Base-by-base conservation (phyloP, 1,284 basidiomycete genomes). In the Schizopora paradoxa region DNA sequence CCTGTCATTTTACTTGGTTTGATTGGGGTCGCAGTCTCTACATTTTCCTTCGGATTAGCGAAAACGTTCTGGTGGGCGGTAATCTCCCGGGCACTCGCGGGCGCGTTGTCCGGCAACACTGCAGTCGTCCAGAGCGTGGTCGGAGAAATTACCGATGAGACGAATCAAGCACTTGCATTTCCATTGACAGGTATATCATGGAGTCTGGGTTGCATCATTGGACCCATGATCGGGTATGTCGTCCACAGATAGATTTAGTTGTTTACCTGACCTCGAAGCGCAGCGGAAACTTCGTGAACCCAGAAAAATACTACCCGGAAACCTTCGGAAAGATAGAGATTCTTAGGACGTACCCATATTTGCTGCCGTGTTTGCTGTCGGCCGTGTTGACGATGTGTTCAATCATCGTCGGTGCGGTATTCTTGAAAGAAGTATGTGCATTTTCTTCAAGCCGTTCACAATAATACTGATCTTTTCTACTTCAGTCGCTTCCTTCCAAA, bases 1-100 rank as follows among this genome's bases (percentile, higher is more conserved):
- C 61, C 62, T 10, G 59, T 64, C 23, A 46, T 64, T 28, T 38
- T 62, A 7, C 49, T 55, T 25, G 62, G 62, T n/a, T 40, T 62
- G 2, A 43, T 55, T 13, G 62, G 62, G 11, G 48, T 60, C 13
- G 54, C 60, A 14, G 33, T 62, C 23, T 56, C 59, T 18, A 58
- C 57, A 21, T 35, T 55, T 13, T 49, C 48, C 13, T 60, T 64
- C 49, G 62, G 62, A 5, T 50, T 63, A 37, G 53, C 62, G 16
- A 52, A 52, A 18, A 52, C 56, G 6, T 57, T 63, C 26, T 31
- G 42, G 14, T 47, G 50, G 22, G 43, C 57, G 10, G 52, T 63
- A 11, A 10, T 59, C 22, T 43, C 51, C n/a, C 54, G 55, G 4
- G 58, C 56, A 14, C 44, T 63, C 1, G 52, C 55, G 13, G 59